These are phyloP conservation scores for Drechslera avenae DNA, from an alignment of 2,329 filamentous ascomycete genomes.

Conservation along the genomic window DNA sequence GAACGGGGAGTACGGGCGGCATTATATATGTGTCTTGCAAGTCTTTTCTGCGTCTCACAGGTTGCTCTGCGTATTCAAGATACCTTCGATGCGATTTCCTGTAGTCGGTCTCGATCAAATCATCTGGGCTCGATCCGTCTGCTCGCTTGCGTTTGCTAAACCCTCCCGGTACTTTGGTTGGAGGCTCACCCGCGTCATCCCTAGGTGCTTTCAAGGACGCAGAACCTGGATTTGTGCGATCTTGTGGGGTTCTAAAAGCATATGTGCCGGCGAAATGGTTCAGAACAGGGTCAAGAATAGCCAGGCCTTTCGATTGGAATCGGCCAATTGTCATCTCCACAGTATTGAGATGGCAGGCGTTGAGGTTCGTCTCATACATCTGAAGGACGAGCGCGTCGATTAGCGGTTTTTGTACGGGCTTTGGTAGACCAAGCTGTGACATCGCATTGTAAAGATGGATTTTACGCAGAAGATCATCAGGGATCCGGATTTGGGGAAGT, in stretches of 20 bases:
- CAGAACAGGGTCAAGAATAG: conserved; percentile 28
- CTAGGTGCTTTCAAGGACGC: no score
- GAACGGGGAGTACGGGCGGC: conserved; percentile 17
- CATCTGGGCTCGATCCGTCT: neutral
- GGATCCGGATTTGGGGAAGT: conserved; percentile 4
- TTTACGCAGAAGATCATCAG: conserved; percentile 15
- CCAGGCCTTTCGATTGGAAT: conserved; percentile 17
- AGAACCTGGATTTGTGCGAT: conserved; percentile 10
- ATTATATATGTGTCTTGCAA: conserved; percentile 8
- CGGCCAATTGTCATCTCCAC: conserved; percentile 26
- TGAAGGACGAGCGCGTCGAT: conserved; percentile 19
- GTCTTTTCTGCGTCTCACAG: neutral
- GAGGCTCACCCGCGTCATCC: no score
- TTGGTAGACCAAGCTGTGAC: conserved; percentile 24
- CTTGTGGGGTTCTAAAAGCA: conserved; percentile 2
- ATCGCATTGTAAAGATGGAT: conserved; percentile 31
- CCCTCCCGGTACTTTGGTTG: no score
- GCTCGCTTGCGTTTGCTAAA: neutral
- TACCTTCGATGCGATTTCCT: neutral
- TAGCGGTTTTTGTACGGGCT: conserved; percentile 14
- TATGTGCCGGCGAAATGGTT: conserved; percentile 26
- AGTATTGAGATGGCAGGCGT: conserved; percentile 17
- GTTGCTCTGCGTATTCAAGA: neutral
- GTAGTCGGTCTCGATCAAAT: neutral
- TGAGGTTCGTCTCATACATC: conserved; percentile 17